Percentiles rank a stretch among this genome's conserved stretches.
These are phyloP conservation scores for Trichophyton simii DNA, from an alignment of 2,329 filamentous ascomycete genomes.

Conservation along the genomic window DNA sequence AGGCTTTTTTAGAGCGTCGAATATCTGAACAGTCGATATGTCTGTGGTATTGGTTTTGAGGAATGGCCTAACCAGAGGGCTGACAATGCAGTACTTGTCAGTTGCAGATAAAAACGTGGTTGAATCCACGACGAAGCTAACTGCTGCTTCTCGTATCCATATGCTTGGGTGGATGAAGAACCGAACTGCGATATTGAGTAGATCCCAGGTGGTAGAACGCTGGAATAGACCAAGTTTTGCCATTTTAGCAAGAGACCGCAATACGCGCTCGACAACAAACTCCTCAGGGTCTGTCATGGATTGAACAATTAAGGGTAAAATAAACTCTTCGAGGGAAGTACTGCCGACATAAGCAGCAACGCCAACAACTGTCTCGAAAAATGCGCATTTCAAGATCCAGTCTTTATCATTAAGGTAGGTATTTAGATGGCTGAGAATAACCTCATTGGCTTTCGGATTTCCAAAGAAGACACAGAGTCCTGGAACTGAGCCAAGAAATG, in stretches of 20 bases:
- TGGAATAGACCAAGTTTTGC: constrained; percentile 80
- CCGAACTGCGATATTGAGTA: constrained; percentile 68
- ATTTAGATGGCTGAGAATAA: constrained; percentile 90
- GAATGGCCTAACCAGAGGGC: constrained; percentile 69
- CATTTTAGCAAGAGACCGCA: constrained; percentile 79
- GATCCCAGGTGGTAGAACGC: constrained; percentile 70
- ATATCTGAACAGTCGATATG: constrained; percentile 58
- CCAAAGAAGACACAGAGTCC: constrained; percentile 92
- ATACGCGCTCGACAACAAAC: constrained; percentile 79
- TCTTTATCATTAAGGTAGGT: constrained; percentile 94
- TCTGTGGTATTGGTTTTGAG: constrained; percentile 59
- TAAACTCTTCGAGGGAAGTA: constrained; percentile 83
- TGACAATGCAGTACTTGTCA: constrained; percentile 70
- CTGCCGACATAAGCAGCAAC: constrained; percentile 85
- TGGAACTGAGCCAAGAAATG: constrained; percentile 82
- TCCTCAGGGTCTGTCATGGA: constrained; percentile 87
- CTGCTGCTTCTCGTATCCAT: constrained; percentile 86
- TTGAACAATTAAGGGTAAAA: constrained; percentile 89
- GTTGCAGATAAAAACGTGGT: constrained; percentile 64
- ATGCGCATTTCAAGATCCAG: constrained; percentile 92
- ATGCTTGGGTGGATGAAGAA: constrained; percentile 90
- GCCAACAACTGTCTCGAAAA: constrained; percentile 89
- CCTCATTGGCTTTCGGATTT: constrained; percentile 80
- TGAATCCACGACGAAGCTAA: constrained; percentile 67
- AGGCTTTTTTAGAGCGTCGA: constrained; percentile 74